Evolutionary conservation across 768 basidiomycete genomes (phyloP), one percentile per base, ranked within the genome.

Genomic region (Lyophyllum shimeji): DNA sequence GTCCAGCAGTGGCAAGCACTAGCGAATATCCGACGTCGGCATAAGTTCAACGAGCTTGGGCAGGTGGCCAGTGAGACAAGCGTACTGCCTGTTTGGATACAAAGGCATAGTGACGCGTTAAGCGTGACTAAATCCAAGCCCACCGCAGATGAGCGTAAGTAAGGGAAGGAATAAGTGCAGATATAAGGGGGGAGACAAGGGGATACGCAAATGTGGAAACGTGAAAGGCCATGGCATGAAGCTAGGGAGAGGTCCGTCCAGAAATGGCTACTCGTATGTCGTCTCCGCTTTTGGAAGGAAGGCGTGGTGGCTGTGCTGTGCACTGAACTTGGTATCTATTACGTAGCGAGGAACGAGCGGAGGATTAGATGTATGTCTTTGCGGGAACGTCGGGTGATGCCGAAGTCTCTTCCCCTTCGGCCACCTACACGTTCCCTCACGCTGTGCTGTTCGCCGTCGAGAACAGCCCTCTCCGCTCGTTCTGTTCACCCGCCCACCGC

Each of bases 141-240:
- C 52, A 17, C 55, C 48, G 44, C 46, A 31, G 49, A 53, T 23
- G 24, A 50, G 17, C 27, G 21, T 29, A 21, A 55, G 43, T 18
- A 50, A 37, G 34, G 21, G 37, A 21, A 55, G 43, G 24, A 50
- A 37, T 18, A 34, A 52, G 27, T 39, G 39, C 15, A 25, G 15
- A 40, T 20, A 18, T 4, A 43, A 61, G 44, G 43, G 47, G 43
- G 21, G 20, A 33, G 45, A 67, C 63, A 69, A 69, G 57, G 68
- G 67, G 64, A 69, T 44, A 39, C 17, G 48, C 67, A 60, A 64
- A 68, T 67, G 53, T 51, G 60, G 67, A 68, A 67, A 34, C 42
- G 37, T 55, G 47, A 65, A n/a, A 65, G 4, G 52, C 13, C 53
- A 58, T 62, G 3, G 49, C 11, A 21, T 34, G 21, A 31, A 53